phyloP scores from a whole-genome alignment of 345 rosid species.

The Brassica nigra region DNA sequence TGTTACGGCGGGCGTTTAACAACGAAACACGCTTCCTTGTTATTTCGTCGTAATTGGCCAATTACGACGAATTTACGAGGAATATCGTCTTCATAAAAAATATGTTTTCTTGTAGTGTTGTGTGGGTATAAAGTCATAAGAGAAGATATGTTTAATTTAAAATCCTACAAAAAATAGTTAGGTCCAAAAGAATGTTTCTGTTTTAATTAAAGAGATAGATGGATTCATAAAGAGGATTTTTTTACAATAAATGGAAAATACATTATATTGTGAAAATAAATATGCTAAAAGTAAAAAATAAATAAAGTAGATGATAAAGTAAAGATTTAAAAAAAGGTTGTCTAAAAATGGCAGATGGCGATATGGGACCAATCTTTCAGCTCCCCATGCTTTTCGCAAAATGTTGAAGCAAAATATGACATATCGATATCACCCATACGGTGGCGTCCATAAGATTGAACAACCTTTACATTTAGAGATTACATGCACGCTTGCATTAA shows the following conservation, averaged over 20 bases:
- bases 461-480: constrained; percentile 17
- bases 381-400: constrained; percentile 25
- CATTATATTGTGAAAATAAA: constrained; percentile 6
- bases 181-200: too few species aligned
- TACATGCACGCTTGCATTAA: constrained; percentile 21
- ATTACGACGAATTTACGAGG: too few species aligned
- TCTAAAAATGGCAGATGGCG: constrained; percentile 27
- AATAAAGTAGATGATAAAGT: neutral
- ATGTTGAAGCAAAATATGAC: constrained; percentile 37
- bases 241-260: neutral
- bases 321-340: constrained; percentile 22
- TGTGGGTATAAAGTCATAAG: too few species aligned
- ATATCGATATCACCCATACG: constrained; percentile 28
- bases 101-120: too few species aligned
- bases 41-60: too few species aligned
- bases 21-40: too few species aligned
- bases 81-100: too few species aligned
- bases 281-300: constrained; percentile 23
- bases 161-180: too few species aligned
- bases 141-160: too few species aligned
- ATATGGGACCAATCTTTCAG: constrained; percentile 37
- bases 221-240: neutral
- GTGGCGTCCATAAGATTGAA: constrained; percentile 20
- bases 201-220: neutral
- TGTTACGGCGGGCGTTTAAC: too few species aligned